Base-by-base conservation (phyloP, 225 moss, liverwort and hornwort species). In the Marchantia polymorpha region DNA sequence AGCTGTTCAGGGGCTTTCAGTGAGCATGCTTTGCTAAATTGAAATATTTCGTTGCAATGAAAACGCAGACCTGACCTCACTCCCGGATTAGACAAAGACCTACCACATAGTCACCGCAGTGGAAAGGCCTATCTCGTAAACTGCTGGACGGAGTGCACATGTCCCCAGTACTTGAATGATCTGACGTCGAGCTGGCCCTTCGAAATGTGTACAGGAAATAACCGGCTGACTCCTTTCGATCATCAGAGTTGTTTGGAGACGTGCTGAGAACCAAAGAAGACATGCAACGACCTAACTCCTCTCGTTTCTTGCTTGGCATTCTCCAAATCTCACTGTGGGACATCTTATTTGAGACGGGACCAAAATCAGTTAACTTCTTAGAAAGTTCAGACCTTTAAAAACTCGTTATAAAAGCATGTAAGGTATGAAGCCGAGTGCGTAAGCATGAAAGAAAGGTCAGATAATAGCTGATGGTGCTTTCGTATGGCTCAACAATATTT, bases 21-120 rank as follows among this genome's bases (percentile, higher is more conserved):
- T 59, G 7, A 17, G 61, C 15, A 22, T 22, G n/a, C 61, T 23
- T 61, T 1, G 61, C 61, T 23, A 17, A 23, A 17, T 16, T 16
- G 7, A 39, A 60, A 17, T 22, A 60, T 7, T 23, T 23, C 10
- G 23, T 7, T 23, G n/a, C 61, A 5, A 5, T 17, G 10, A 61
- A 20, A 39, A 27, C 31, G 31, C 31, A 69, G 13, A 69, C 69
- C 17, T 29, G 52, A 52, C 8, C 13, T 6, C 25, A 53, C 12
- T 55, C n/a, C 13, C 12, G 3, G 27, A 25, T 7, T 12, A 46
- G 52, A 12, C 16, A 64, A 64, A 47, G 29, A 16, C 81, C 12
- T 85, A 90, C 89, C 87, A 90, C 89, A 82, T 85, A 80, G 64
- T 90, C 89, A 74, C 89, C 89, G 66, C 77, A 83, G 22, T 77